Evolutionary conservation across 1,284 basidiomycete species (phyloP), one percentile per base, ranked within the genome.

Genomic region (Fomitopsis pinicola): DNA sequence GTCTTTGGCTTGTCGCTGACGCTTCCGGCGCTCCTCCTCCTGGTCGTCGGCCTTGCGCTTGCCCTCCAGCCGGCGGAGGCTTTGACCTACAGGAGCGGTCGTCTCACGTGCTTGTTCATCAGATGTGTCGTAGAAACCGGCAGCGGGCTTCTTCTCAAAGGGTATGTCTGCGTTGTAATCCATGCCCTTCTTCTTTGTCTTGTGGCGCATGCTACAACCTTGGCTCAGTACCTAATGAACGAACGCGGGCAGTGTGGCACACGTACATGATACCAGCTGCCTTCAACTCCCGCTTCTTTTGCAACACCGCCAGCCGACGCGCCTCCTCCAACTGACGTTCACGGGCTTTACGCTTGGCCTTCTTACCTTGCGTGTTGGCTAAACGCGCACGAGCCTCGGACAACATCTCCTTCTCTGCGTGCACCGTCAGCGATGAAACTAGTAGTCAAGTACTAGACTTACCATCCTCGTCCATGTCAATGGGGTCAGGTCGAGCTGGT

Each of bases 401-500:
- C 67, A 99, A 81, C 97, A 99, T 99, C 76, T 99, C 97, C 88
- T 99, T 99, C 76, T 99, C 97, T 94, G 62, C 17, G 58, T 56
- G 42, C 5, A 30, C 9, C 12, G 28, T n/a, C 10, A 42, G 44
- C 9, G 30, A 42, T 22, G 57, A 53, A 30, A 33, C 44, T 22
- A 28, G 15, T 45, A 55, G 19, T 53, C 17, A 28, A 26, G 14
- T n/a, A 15, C 36, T 7, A 40, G 40, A 76, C 82, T 64, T 64
- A 91, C 93, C 92, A 73, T 97, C 97, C 76, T 99, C 97, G 75
- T 99, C 97, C 97, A 99, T 99, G 78, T 99, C 97, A 70, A 99
- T 97, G 5, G 97, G 97, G 79, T 99, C 97, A 5, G 97, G 97
- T 35, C 97, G 84, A 1, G 97, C 97, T 55, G 97, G 94, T 73